Conservation (phyloP, 345 rosid genomes). For the Gynandropsis gynandra region DNA sequence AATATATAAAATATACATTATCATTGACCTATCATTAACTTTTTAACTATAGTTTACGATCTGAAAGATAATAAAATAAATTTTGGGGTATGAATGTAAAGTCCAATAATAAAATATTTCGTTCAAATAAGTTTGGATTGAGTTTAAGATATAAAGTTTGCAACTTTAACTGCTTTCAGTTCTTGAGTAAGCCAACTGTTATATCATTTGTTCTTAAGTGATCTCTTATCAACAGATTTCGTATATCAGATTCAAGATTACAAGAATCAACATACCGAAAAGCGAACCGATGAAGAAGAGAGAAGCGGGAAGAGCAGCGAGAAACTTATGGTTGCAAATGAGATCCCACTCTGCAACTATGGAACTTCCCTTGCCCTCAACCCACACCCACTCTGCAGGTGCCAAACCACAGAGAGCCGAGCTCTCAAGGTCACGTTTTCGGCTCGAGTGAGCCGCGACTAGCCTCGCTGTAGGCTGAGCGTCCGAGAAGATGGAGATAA, state of each 20-base stretch:
- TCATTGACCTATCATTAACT: too few relatives aligned
- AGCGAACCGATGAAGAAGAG: slow-evolving; percentile 74
- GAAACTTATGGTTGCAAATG: slow-evolving; percentile 52
- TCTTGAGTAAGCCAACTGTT: background rate
- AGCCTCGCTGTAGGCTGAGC: slow-evolving; percentile 41
- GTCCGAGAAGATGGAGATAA: slow-evolving; percentile 60
- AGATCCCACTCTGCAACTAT: slow-evolving; percentile 64
- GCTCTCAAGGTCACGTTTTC: slow-evolving; percentile 6
- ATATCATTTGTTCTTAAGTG: too few relatives aligned
- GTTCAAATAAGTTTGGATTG: too few relatives aligned
- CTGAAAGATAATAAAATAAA: too few relatives aligned
- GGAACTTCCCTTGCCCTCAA: slow-evolving; percentile 38
- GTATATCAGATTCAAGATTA: background rate
- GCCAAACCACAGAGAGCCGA: slow-evolving; percentile 39
- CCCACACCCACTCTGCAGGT: slow-evolving; percentile 66
- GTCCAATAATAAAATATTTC: too few relatives aligned
- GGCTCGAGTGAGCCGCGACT: slow-evolving; percentile 13
- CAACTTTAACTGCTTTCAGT: too few relatives aligned
- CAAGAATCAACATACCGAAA: slow-evolving; percentile 31
- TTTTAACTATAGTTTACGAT: too few relatives aligned
- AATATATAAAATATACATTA: too few relatives aligned
- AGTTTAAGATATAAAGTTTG: too few relatives aligned
- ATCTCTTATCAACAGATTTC: background rate
- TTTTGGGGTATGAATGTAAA: too few relatives aligned
- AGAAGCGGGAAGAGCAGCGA: slow-evolving; percentile 66